Conservation (phyloP, 768 basidiomycete genomes). For the Baorangia bicolor region DNA sequence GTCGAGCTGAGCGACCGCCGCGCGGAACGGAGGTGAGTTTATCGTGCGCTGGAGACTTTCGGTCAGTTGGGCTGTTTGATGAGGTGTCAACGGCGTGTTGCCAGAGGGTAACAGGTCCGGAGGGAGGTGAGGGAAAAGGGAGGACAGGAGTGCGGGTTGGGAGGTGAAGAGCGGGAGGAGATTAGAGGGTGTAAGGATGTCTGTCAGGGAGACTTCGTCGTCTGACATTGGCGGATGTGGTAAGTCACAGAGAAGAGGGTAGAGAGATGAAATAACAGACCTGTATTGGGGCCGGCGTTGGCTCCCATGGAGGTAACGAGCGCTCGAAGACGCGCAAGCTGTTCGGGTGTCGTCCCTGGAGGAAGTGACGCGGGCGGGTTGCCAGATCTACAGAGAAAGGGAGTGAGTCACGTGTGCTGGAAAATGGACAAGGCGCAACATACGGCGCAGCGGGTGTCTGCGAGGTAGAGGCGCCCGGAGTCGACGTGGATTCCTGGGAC, state of each 20-base stretch:
- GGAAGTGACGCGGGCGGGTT: conserved; percentile 6
- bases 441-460: conserved; percentile 34
- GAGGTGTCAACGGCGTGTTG: conserved; percentile 37
- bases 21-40: conserved; percentile 79
- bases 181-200: conserved; percentile 74
- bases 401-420: background rate
- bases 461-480: conserved; percentile 30
- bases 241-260: background rate
- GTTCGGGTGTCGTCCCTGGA: conserved; percentile 50
- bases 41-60: conserved; percentile 75
- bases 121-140: conserved; percentile 82
- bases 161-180: conserved; percentile 67
- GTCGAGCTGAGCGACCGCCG: conserved; percentile 77
- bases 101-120: conserved; percentile 68
- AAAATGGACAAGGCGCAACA: background rate
- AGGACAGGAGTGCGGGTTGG: conserved; percentile 64
- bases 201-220: conserved; percentile 62
- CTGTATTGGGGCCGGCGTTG: conserved; percentile 20
- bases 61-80: conserved; percentile 24
- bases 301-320: conserved; percentile 49
- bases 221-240: conserved; percentile 13
- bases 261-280: conserved; percentile 6
- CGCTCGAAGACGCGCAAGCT: conserved; percentile 59
- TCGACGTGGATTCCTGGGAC: conserved; percentile 48
- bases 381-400: conserved; percentile 5